Percentiles rank a stretch among this genome's conserved stretches.
Conservation (phyloP, 139 green algal species). For the Microglena sp. region DNA sequence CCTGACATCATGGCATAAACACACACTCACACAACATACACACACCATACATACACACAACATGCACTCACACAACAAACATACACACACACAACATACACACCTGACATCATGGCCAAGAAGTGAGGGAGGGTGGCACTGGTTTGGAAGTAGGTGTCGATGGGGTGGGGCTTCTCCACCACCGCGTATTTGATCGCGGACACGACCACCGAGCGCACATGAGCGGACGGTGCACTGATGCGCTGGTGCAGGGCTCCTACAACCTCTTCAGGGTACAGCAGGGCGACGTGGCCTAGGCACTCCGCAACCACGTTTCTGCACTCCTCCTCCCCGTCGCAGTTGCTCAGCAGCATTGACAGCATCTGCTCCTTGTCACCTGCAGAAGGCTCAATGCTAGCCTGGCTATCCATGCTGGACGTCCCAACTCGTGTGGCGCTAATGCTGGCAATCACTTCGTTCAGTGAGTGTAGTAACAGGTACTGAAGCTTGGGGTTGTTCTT, state of each 20-base stretch:
- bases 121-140: constrained; percentile 35
- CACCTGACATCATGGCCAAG: not conserved
- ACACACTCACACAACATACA: too few species aligned
- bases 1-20: too few species aligned
- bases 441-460: constrained; percentile 63
- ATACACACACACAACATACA: not conserved
- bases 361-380: constrained; percentile 31
- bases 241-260: constrained; percentile 14
- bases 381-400: not conserved
- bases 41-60: too few species aligned
- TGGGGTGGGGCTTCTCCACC: constrained; percentile 49
- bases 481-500: constrained; percentile 40
- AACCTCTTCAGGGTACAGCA: constrained; percentile 54
- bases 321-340: constrained; percentile 73
- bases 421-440: too few species aligned
- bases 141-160: constrained; percentile 53
- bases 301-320: constrained; percentile 84
- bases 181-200: constrained; percentile 59
- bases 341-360: constrained; percentile 66
- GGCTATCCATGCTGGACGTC: too few species aligned
- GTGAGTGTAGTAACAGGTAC: constrained; percentile 50
- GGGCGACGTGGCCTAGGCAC: constrained; percentile 77
- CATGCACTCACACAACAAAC: too few species aligned
- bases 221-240: not conserved
- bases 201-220: constrained; percentile 31